Base-by-base conservation (phyloP, 2,329 filamentous ascomycete species). In the Monosporascus sp. region DNA sequence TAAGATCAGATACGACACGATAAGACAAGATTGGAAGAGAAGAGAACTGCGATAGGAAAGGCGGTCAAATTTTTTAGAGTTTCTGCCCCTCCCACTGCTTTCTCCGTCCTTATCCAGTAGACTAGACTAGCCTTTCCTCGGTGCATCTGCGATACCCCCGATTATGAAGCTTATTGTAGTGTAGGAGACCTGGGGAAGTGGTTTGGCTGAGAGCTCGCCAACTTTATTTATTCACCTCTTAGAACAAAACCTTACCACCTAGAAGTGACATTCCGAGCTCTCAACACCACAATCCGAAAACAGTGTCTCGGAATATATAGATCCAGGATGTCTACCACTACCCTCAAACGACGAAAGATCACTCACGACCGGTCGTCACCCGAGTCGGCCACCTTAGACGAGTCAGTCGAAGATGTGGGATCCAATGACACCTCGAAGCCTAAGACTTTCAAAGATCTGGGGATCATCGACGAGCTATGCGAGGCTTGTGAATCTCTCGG, bases 401-500 rank as follows among this genome's bases (percentile, higher is more conserved):
- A 54, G 27, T 60, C 62, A 7, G 61, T 51, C 35, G 59, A 57
- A 22, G 66, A 63, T 6, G 58, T 58, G 14, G 22, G 14, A 8
- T 17, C 43, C 43, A 24, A 26, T 19, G 43, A 5, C 14, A 9
- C 22, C 16, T 7, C 43, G 22, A 22, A 31, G 7, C 55, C 58
- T n/a, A 87, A 86, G 72, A 84, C 83, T 0, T 90, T 90, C 64
- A 82, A 80, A 52, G 86, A 89, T 37, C 69, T 89, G 45, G 93
- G 93, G 24, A 81, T 97, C 49, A 88, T 92, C 54, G 90, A 95
- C 52, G 82, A 88, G 31, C 79, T 99, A 51, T 95, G 90, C 73
- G 92, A 97, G 68, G 91, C 93, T 49, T 97, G 93, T 73, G 81
- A 82, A 5, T 78, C 82, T 0, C 80, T 97, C 51, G 88, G 88